Conservation (phyloP, 1,284 basidiomycete genomes). For the Pseudozyma flocculosa region DNA sequence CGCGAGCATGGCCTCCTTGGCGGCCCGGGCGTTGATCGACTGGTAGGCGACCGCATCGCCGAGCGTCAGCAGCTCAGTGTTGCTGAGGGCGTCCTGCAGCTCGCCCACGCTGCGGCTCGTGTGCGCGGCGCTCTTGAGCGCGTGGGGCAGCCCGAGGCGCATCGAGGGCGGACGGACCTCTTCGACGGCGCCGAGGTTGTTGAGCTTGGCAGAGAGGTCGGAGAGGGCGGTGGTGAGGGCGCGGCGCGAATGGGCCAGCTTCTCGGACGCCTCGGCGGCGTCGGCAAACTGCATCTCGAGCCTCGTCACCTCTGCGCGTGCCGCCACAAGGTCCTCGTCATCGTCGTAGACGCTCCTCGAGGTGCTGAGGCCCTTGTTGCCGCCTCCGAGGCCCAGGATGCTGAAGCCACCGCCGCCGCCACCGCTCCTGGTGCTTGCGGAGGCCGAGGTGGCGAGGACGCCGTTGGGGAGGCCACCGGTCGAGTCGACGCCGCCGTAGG, state of each 20-base stretch:
- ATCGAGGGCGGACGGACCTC: conserved; percentile 25
- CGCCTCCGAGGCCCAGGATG: conserved; percentile 24
- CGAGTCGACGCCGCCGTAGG: conserved; percentile 29
- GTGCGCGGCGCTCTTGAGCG: conserved; percentile 28
- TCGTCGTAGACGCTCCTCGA: conserved; percentile 44
- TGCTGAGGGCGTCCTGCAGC: conserved; percentile 25
- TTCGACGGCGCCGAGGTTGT: conserved; percentile 33
- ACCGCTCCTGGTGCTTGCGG: conserved; percentile 15
- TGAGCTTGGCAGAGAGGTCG: conserved; percentile 25
- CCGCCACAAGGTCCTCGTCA: conserved; percentile 45
- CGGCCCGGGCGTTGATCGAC: conserved; percentile 45
- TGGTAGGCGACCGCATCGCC: conserved; percentile 48
- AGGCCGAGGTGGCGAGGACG: conserved; percentile 36
- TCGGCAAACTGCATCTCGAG: conserved; percentile 49
- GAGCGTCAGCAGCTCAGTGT: conserved; percentile 36
- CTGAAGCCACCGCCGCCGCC: conserved; percentile 27
- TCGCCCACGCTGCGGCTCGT: conserved; percentile 23
- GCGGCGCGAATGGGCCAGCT: conserved; percentile 28
- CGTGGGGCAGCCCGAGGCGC: conserved; percentile 26
- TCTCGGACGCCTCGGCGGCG: conserved; percentile 37
- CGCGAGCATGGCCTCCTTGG: conserved; percentile 46
- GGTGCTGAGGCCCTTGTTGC: conserved; percentile 32
- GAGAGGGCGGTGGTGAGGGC: conserved; percentile 16
- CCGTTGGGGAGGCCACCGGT: conserved; percentile 38
- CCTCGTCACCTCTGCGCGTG: conserved; percentile 45